Base-by-base conservation (phyloP, 2,329 filamentous ascomycete genomes). In the Tympanopsis confertula region DNA sequence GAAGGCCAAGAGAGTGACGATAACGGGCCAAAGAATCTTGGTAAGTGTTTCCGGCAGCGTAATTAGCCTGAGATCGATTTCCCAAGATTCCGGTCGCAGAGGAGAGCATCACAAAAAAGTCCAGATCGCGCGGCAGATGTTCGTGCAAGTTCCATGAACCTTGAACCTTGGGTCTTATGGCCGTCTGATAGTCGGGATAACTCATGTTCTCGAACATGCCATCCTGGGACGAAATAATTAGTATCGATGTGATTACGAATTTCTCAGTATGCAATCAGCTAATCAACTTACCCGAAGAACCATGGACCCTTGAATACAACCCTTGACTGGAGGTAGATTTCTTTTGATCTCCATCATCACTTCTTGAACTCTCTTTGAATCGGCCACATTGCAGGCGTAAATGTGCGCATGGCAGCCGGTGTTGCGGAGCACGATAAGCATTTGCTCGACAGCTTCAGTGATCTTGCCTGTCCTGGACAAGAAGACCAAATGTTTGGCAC, bases 41-140 rank as follows among this genome's bases (percentile, higher is more conserved):
- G 39, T 56, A 65, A 0, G 50, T 50, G 24, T 58, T 59, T 1
- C 50, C 60, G 3, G 56, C 52, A 13, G 56, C 51, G 38, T 66
- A 65, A 15, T 51, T 56, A 2, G 51, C 50, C 37, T 61, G 47
- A 19, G 48, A 49, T 12, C 48, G 40, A 30, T 50, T 49, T 5
- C 56, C 53, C 26, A 58, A 38, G 2, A 58, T 48, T 2, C 55
- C 54, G 14, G 51, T 49, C 12, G 57, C 45, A 0, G 61, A 66
- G 1, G 60, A 62, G 4, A 65, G 46, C 19, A 58, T 43, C 22
- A 66, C 44, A 46, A 66, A 65, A 44, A 66, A 67, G 38, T 65
- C 62, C 5, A 67, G 47, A 3, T 48, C 47, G 2, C 20, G 26
- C 0, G 50, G 50, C 2, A 56, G 45, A 4, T 44, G 39, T 1